A percentile compares a stretch with the other conserved stretches of the same genome.
Evolutionary conservation across 345 rosid genomes (phyloP).

Genomic region (Firmiana major): DNA sequence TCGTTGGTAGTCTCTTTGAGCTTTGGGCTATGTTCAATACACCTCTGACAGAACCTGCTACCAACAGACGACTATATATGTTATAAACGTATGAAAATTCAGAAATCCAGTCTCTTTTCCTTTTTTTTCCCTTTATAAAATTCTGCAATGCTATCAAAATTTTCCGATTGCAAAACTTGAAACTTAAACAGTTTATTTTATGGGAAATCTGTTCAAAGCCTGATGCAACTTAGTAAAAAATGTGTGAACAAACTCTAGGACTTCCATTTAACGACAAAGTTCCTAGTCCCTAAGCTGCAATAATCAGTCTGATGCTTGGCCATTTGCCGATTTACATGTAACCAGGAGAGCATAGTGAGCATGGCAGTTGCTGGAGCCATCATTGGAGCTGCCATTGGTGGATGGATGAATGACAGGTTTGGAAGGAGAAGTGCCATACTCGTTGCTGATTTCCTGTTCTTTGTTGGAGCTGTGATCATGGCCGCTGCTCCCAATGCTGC

Average conservation of each 20-base stretch:
- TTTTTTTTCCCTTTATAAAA: neutral
- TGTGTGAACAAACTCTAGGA: neutral
- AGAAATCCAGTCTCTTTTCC: neutral
- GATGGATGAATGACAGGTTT: conserved; percentile 67
- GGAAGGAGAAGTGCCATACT: conserved; percentile 65
- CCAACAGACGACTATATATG: no score
- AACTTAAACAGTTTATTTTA: no score
- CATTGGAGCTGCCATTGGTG: conserved; percentile 78
- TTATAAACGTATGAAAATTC: neutral
- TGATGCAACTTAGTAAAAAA: neutral
- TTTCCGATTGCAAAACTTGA: neutral
- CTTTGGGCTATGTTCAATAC: neutral
- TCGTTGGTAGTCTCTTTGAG: no score
- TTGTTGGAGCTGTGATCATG: conserved; percentile 74
- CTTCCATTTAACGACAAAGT: neutral
- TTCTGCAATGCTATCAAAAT: neutral
- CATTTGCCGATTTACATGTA: neutral
- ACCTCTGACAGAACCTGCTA: neutral
- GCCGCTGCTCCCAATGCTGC: conserved; percentile 63
- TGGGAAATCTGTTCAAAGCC: neutral
- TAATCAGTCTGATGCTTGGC: neutral
- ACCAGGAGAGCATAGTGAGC: conserved; percentile 88
- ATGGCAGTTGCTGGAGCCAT: conserved; percentile 91
- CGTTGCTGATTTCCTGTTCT: conserved; percentile 66
- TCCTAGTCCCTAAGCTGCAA: neutral